A percentile compares a stretch with the other conserved stretches of the same genome.
phyloP scores from a whole-genome alignment of 768 basidiomycete species.

The Antrodiella citrinella region DNA sequence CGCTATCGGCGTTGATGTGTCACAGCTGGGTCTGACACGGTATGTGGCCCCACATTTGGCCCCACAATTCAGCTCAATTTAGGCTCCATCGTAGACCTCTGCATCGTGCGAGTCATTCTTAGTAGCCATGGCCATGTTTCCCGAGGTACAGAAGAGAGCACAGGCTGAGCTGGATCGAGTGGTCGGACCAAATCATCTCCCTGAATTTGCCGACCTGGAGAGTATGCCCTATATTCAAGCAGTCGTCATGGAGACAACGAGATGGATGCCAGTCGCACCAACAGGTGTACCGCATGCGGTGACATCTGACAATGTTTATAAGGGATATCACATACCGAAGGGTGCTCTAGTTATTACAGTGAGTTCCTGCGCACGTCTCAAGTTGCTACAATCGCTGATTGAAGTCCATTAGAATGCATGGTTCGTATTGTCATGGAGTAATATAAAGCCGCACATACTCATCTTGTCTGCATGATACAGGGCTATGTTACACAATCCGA shows the following conservation, averaged over 20 bases:
- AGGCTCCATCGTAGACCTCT: conserved; percentile 5
- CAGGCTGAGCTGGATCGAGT: conserved; percentile 1
- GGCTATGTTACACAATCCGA: conserved; percentile 24
- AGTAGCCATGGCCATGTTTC: conserved; percentile 18
- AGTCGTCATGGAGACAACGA: conserved; percentile 23
- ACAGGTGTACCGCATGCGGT: conserved; percentile 10
- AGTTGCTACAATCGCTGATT: no score
- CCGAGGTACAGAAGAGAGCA: conserved; percentile 15
- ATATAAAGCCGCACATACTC: no score
- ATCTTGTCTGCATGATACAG: conserved; percentile 4
- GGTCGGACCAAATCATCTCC: conserved; percentile 4
- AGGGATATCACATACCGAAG: conserved; percentile 14
- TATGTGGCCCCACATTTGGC: neutral
- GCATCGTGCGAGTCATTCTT: conserved; percentile 10
- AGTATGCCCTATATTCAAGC: conserved; percentile 21
- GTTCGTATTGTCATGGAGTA: neutral
- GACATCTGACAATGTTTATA: conserved; percentile 13
- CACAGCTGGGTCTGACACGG: neutral
- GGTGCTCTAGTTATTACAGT: conserved; percentile 9
- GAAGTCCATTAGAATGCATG: neutral
- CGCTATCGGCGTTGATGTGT: neutral
- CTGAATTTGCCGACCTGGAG: conserved; percentile 13
- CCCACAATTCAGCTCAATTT: neutral
- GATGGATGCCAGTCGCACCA: conserved; percentile 12
- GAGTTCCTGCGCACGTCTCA: no score